Evolutionary conservation across 306 rosid genomes (phyloP), one percentile per base, ranked within the genome.

Genomic region (Quercus agrifolia): DNA sequence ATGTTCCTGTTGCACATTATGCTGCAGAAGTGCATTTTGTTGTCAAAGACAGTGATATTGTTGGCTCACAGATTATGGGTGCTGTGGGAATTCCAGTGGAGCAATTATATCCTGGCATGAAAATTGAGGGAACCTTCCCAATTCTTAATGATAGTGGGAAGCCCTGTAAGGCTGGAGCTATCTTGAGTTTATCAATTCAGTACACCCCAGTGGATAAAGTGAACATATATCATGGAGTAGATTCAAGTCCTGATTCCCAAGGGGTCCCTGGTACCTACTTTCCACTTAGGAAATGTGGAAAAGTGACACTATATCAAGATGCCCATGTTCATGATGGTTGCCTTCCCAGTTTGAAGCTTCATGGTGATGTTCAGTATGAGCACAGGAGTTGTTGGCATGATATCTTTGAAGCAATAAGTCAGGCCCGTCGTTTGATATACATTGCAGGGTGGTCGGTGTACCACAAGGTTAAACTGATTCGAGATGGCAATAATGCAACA

Each of bases 381-480:
- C 92, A 84, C 62, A 75, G 80, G 70, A 81, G 64, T 78, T 94
- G 99, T 74, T 94, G 97, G 99, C 84, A 55, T 17, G 97, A 94
- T 46, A 89, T 92, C 5, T 86, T 85, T 81, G 89, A 91, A 59
- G 94, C 97, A 2, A 87, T 92, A 77, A 88, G 86, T 75, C 56
- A 91, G 51, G 97, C 99, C 0, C 88, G 91, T 2, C 84, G 89
- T 13, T 85, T 94, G 78, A 86, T 94, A 56, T 94, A 92, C 79
- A 87, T 94, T 49, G 90, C 83, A 8, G 99, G 99, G 3, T 94
- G 97, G 99, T 94, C 97, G 23, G 99, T 94, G 23, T 90, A 85
- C 74, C 90, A 92, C 82, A 84, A 86, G 74, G 97, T 94, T 78
- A 61, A 75, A 80, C 86, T 94, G 38, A 69, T 94, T 77, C 84